These are phyloP conservation scores for Erythrophleum fordii DNA, from an alignment of 306 rosid species.

Conservation along the genomic window DNA sequence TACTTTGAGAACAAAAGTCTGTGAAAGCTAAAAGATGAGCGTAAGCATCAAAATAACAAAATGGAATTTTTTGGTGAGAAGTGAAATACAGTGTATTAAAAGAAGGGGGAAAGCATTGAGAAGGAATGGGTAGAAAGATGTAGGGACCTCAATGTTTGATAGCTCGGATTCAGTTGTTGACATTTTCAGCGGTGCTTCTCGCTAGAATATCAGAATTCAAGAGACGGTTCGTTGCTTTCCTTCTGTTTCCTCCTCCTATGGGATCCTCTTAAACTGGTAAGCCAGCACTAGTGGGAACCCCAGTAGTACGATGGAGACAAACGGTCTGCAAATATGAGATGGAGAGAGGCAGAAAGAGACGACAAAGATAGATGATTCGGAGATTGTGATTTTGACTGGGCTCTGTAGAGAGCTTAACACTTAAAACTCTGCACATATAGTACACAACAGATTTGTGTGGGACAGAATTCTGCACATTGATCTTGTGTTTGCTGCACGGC, in stretches of 20 bases:
- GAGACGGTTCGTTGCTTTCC: not conserved
- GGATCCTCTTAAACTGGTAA: not conserved
- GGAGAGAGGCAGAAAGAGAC: not conserved
- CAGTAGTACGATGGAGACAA: not conserved
- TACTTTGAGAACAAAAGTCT: conserved; percentile 59
- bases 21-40: conserved; percentile 8
- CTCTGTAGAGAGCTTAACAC: not conserved
- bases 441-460: not conserved
- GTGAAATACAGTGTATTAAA: not conserved
- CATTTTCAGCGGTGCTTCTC: conserved; percentile 34
- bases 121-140: not conserved
- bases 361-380: not conserved
- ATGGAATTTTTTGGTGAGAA: not conserved
- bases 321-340: not conserved
- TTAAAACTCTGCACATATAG: not conserved
- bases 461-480: conserved; percentile 7
- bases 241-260: not conserved
- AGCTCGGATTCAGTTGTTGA: conserved; percentile 43
- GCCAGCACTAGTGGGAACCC: not conserved
- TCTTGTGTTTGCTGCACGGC: conserved; percentile 40
- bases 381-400: conserved; percentile 40
- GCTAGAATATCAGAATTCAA: conserved; percentile 13
- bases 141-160: conserved; percentile 48
- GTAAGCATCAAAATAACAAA: conserved; percentile 1
- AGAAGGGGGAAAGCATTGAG: no score